phyloP scores from a whole-genome alignment of 129 eudicot species.

The Flaveria trinervia region DNA sequence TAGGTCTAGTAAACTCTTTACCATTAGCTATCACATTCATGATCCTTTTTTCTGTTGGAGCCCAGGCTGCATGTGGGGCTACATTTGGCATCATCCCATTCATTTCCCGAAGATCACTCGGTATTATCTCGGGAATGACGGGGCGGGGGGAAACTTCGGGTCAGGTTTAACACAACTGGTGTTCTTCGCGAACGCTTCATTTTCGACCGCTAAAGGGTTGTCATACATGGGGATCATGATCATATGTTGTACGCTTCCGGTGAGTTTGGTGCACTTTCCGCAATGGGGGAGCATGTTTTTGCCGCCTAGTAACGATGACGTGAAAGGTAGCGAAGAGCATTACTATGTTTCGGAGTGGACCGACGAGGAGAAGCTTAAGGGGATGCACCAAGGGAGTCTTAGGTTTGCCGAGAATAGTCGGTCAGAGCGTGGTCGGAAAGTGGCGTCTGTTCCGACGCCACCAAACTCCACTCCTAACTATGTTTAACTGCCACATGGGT shows the following conservation, averaged over 20 bases:
- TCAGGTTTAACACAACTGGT: constrained; percentile 65
- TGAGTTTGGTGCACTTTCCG: constrained; percentile 58
- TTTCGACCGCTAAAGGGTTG: constrained; percentile 54
- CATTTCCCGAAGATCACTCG: constrained; percentile 55
- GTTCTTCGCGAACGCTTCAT: constrained; percentile 58
- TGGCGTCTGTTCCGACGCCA: constrained; percentile 43
- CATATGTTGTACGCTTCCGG: constrained; percentile 57
- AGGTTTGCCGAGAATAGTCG: constrained; percentile 52
- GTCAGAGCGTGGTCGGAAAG: constrained; percentile 46
- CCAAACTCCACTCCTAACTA: constrained; percentile 31
- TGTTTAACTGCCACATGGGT: constrained; percentile 12
- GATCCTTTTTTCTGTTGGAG: constrained; percentile 55
- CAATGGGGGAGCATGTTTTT: constrained; percentile 81
- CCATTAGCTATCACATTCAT: constrained; percentile 44
- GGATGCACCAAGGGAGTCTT: constrained; percentile 54
- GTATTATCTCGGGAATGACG: constrained; percentile 57
- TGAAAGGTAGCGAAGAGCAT: constrained; percentile 43
- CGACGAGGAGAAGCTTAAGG: constrained; percentile 48
- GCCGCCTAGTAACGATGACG: constrained; percentile 34
- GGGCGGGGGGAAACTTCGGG: constrained; percentile 81
- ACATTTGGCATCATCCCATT: constrained; percentile 59
- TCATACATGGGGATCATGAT: constrained; percentile 71
- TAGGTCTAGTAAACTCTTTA: constrained; percentile 43
- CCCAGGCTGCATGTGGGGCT: constrained; percentile 66
- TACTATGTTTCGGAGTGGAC: constrained; percentile 50